These are phyloP conservation scores for Dichotomopilus funicola DNA, from an alignment of 2,329 filamentous ascomycete genomes.

Conservation along the genomic window DNA sequence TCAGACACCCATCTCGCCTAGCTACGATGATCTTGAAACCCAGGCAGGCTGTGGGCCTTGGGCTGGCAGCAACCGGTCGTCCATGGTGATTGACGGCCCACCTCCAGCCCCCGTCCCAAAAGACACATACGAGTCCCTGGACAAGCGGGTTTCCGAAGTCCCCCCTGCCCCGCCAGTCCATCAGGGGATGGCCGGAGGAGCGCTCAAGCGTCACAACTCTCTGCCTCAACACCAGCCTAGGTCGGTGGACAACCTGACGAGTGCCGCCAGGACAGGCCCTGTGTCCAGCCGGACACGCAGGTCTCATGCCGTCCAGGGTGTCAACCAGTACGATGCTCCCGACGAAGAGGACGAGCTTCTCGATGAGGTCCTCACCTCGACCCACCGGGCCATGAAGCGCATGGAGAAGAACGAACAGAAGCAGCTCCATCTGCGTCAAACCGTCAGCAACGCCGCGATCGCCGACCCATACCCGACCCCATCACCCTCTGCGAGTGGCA, in stretches of 20 bases:
- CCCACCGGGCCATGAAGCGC: slow-evolving; percentile 66
- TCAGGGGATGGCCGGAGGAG: slow-evolving; percentile 42
- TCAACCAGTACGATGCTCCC: slow-evolving; percentile 84
- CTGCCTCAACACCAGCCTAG: slow-evolving; percentile 56
- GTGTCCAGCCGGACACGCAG: slow-evolving; percentile 75
- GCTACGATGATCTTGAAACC: slow-evolving; percentile 83
- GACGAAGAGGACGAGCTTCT: slow-evolving; percentile 95
- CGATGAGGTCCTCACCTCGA: slow-evolving; percentile 77
- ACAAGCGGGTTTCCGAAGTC: slow-evolving; percentile 46
- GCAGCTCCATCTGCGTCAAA: slow-evolving; percentile 46
- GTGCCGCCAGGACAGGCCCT: slow-evolving; percentile 51
- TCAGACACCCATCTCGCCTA: slow-evolving; percentile 70
- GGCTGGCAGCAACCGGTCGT: slow-evolving; percentile 71
- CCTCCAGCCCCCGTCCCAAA: slow-evolving; percentile 43
- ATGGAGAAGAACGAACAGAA: slow-evolving; percentile 51
- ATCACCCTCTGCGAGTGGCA: slow-evolving; percentile 75
- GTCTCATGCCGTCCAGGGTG: slow-evolving; percentile 66
- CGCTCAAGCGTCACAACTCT: slow-evolving; percentile 60
- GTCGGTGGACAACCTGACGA: slow-evolving; percentile 57
- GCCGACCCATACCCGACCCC: slow-evolving; percentile 59
- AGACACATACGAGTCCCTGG: slow-evolving; percentile 53
- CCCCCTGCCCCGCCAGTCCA: slow-evolving; percentile 49
- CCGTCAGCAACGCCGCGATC: slow-evolving; percentile 56
- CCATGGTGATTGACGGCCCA: slow-evolving; percentile 65
- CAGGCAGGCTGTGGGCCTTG: slow-evolving; percentile 87